phyloP scores from a whole-genome alignment of 495 filamentous ascomycete species.

The Hypoxylon subgilvum region DNA sequence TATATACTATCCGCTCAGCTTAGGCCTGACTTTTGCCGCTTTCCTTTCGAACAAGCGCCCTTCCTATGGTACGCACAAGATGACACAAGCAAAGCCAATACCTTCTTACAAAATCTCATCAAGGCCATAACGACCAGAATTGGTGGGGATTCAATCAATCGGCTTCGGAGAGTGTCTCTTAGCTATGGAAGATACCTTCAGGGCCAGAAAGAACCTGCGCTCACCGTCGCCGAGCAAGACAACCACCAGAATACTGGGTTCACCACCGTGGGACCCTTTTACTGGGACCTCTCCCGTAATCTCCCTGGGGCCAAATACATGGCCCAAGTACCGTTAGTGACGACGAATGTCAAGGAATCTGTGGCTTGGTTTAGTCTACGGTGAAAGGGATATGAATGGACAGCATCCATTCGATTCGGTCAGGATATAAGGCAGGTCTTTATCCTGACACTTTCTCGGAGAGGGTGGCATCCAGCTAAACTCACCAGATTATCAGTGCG shows the following conservation, averaged over 20 bases:
- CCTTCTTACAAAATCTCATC: slow-evolving; percentile 40
- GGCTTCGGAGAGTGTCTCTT: slow-evolving; percentile 38
- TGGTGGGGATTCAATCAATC: slow-evolving; percentile 37
- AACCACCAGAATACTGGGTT: slow-evolving; percentile 40
- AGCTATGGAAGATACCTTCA: slow-evolving; percentile 41
- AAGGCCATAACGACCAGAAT: slow-evolving; percentile 38
- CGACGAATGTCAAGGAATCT: slow-evolving; percentile 39
- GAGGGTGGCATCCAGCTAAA: slow-evolving; percentile 34
- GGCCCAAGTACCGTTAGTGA: slow-evolving; percentile 41
- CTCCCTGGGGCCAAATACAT: slow-evolving; percentile 38
- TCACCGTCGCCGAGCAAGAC: slow-evolving; percentile 37
- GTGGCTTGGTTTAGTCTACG: slow-evolving; percentile 36
- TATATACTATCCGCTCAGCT: slow-evolving; percentile 26
- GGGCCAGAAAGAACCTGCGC: slow-evolving; percentile 33
- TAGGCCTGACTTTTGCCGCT: slow-evolving; percentile 32
- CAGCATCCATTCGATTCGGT: slow-evolving; percentile 41
- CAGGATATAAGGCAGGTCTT: slow-evolving; percentile 40
- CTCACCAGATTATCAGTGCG: slow-evolving; percentile 40
- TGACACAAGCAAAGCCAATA: slow-evolving; percentile 30
- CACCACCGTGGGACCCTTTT: slow-evolving; percentile 40
- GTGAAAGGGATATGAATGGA: slow-evolving; percentile 28
- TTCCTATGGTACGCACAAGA: slow-evolving; percentile 39
- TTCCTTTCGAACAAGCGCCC: slow-evolving; percentile 40
- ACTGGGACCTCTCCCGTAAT: slow-evolving; percentile 35
- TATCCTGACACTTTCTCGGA: slow-evolving; percentile 32